Evolutionary conservation across 2,329 filamentous ascomycete genomes (phyloP).

Genomic region (Xylariaceae sp.): DNA sequence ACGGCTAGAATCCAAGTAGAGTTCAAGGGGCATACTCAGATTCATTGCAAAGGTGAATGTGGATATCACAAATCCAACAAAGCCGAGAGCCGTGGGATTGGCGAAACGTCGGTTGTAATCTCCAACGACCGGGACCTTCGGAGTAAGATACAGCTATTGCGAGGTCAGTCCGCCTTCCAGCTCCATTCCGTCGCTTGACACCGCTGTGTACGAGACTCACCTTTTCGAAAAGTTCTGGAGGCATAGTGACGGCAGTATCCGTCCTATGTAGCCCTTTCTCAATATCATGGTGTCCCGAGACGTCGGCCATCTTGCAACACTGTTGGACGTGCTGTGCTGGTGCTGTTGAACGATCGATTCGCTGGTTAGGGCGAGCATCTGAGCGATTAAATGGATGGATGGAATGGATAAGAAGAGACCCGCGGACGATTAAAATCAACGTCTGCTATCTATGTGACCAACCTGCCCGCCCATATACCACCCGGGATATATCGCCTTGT

Average conservation of each 20-base stretch:
- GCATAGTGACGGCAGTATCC: slow-evolving; percentile 32
- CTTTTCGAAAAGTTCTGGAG: slow-evolving; percentile 35
- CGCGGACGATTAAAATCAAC: no score
- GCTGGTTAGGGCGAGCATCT: no score
- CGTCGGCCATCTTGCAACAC: no score
- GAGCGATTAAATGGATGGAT: no score
- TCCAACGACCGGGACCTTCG: slow-evolving; percentile 31
- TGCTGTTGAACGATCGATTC: no score
- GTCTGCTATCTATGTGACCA: no score
- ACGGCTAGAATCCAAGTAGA: no score
- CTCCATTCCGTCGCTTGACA: neutral
- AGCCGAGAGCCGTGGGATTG: slow-evolving; percentile 33
- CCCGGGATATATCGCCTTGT: no score
- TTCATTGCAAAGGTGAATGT: slow-evolving; percentile 33
- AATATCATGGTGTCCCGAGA: slow-evolving; percentile 26
- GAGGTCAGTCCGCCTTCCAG: neutral
- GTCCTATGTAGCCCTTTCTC: slow-evolving; percentile 32
- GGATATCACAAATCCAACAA: slow-evolving; percentile 35
- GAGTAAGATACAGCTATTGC: slow-evolving; percentile 32
- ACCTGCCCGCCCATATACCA: no score
- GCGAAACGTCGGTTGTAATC: slow-evolving; percentile 31
- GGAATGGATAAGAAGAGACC: no score
- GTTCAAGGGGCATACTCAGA: slow-evolving; percentile 19
- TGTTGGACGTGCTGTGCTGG: no score
- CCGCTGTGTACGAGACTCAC: slow-evolving; percentile 1